Evolutionary conservation across 495 filamentous ascomycete genomes (phyloP).

Genomic region (Bacidia gigantensis): DNA sequence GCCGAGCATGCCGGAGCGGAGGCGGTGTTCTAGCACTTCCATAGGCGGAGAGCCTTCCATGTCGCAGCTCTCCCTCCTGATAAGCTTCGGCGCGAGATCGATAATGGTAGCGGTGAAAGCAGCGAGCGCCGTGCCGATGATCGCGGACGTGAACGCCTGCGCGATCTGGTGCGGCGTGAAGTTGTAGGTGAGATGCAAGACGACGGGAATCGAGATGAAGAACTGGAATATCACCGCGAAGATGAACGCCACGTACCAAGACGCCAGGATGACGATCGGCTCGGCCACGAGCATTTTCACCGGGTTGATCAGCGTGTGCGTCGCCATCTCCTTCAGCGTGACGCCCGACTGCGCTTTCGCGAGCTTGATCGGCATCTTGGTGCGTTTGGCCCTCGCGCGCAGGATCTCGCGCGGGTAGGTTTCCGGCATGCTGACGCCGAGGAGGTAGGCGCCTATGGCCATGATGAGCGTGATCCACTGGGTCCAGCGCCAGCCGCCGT

Average conservation of each 20-base stretch:
- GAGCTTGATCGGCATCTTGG: constrained; percentile 14
- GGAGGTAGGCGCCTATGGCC: constrained; percentile 19
- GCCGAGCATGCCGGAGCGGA: constrained; percentile 44
- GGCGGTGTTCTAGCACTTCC: constrained; percentile 32
- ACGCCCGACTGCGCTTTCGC: constrained; percentile 17
- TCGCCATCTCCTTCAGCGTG: constrained; percentile 22
- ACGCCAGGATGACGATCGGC: constrained; percentile 22
- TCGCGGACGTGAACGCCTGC: constrained; percentile 35
- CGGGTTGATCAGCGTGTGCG: constrained; percentile 25
- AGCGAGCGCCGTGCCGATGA: constrained; percentile 37
- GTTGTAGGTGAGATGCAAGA: constrained; percentile 22
- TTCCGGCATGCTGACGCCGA: constrained; percentile 27
- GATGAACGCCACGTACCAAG: constrained; percentile 21
- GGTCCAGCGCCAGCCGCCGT: constrained; percentile 28
- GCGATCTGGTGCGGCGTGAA: constrained; percentile 25
- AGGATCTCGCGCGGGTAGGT: constrained; percentile 30
- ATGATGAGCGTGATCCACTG: constrained; percentile 26
- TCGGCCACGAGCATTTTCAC: constrained; percentile 26
- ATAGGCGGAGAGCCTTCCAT: not conserved
- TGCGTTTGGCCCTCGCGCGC: constrained; percentile 22
- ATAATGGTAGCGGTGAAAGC: constrained; percentile 29
- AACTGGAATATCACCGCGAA: constrained; percentile 27
- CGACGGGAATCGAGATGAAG: constrained; percentile 31
- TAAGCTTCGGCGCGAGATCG: constrained; percentile 17
- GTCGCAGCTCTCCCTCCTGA: constrained; percentile 19